Percentiles rank a stretch among this genome's conserved stretches.
phyloP scores from a whole-genome alignment of 805 yeast species.

The Metschnikowia cubensis region DNA sequence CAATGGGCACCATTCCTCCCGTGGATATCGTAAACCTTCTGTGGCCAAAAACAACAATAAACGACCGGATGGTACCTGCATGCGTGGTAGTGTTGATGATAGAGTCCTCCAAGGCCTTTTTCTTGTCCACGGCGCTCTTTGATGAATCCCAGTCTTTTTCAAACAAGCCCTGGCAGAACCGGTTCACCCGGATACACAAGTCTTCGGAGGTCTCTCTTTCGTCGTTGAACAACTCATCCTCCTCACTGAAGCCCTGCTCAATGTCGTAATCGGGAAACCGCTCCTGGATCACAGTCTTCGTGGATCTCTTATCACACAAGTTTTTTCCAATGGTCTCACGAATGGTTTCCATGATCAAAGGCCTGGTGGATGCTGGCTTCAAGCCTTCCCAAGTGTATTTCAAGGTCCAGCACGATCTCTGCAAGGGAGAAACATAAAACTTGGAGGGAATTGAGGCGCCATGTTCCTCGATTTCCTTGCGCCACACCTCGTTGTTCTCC shows the following conservation, averaged over 20 bases:
- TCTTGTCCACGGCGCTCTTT: constrained; percentile 18
- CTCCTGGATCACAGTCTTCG: constrained; percentile 32
- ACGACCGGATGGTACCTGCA: constrained; percentile 55
- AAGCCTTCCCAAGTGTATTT: constrained; percentile 47
- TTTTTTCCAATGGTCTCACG: constrained; percentile 62
- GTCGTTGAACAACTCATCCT: constrained; percentile 44
- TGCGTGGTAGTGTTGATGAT: constrained; percentile 53
- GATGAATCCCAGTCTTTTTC: constrained; percentile 20
- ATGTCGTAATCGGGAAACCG: constrained; percentile 40
- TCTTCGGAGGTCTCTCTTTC: constrained; percentile 48
- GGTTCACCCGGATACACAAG: constrained; percentile 47
- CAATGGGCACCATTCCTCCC: constrained; percentile 62
- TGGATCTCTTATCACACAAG: constrained; percentile 55
- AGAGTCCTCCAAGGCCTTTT: constrained; percentile 19
- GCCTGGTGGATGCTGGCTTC: constrained; percentile 17
- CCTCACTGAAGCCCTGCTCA: constrained; percentile 44
- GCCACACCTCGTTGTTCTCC: constrained; percentile 43
- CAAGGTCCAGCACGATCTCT: constrained; percentile 58
- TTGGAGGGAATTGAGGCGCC: constrained; percentile 55
- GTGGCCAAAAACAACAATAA: constrained; percentile 50
- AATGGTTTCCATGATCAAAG: constrained; percentile 41
- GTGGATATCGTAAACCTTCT: constrained; percentile 57
- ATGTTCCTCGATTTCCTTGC: constrained; percentile 33
- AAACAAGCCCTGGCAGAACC: constrained; percentile 38
- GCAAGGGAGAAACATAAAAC: constrained; percentile 60